Base-by-base conservation (phyloP, 306 rosid genomes). In the Ziziphus jujuba region DNA sequence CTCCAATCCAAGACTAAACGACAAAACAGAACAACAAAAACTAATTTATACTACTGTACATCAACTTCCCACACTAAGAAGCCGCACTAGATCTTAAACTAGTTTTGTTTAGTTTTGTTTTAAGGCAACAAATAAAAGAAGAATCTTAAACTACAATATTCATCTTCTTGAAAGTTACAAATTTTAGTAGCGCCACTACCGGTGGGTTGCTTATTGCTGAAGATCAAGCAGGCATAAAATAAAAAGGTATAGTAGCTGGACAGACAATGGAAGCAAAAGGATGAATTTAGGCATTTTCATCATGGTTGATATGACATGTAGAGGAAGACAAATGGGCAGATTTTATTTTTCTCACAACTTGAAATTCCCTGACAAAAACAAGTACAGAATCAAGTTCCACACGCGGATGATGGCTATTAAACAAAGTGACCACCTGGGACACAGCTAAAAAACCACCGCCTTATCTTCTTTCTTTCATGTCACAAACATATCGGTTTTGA, bases 371-470 rank as follows among this genome's bases (percentile, higher is more conserved):
- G 74, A 74, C 66, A 59, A 40, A 19, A 77, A 25, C 66, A 67
- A 61, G 40, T 24, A 75, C 36, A 74, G 91, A 76, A 86, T 88
- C 86, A 55, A 88, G 78, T 84, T 88, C 85, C 72, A 2, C 70
- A 43, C 56, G 57, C 56, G 59, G 75, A 75, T 17, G 57, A 33
- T 49, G 79, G 70, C 61, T 65, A 58, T 81, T 64, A 63, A 68
- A 65, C 71, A 73, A 12, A 72, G 56, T 62, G 65, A 51, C 65
- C 33, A 54, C 61, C 21, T 33, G 15, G 15, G 75, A 63, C 82
- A 67, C 19, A 66, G 68, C 21, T 17, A 65, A 28, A 67, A 4
- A 28, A 28, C 7, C 7, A 69, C 63, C 48, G 61, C 31, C n/a
- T n/a, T n/a, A 72, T 73, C 71, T 45, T 44, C 75, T 63, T 80